Conservation (phyloP, 495 filamentous ascomycete genomes). For the Trichoderma asperelloides region DNA sequence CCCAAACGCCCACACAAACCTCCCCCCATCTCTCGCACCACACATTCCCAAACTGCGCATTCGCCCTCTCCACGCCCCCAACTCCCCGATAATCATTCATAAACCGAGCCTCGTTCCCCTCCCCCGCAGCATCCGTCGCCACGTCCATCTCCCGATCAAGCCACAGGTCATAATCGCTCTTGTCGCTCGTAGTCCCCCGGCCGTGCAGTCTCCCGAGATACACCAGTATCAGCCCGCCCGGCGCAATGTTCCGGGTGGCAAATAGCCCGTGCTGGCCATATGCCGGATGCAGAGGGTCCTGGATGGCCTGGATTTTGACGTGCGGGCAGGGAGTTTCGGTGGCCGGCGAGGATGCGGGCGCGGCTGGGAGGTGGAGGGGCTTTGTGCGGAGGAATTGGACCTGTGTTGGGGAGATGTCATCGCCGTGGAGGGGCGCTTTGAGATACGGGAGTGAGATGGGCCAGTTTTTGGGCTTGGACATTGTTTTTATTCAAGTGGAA, state of each 20-base stretch:
- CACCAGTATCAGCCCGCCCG: conserved; percentile 51
- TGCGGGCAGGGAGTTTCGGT: conserved; percentile 33
- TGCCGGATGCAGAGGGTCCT: conserved; percentile 49
- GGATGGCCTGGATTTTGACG: conserved; percentile 48
- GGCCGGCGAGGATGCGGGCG: conserved; percentile 23
- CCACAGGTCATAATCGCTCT: conserved; percentile 59
- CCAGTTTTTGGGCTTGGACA: conserved; percentile 47
- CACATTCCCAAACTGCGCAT: conserved; percentile 52
- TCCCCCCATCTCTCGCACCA: conserved; percentile 38
- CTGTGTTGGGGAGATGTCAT: conserved; percentile 30
- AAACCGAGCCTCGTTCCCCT: conserved; percentile 63
- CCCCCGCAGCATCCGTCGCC: conserved; percentile 51
- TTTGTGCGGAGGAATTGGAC: conserved; percentile 26
- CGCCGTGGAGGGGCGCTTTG: conserved; percentile 39
- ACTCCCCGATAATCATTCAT: conserved; percentile 69
- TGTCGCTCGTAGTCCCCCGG: conserved; percentile 24
- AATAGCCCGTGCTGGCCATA: conserved; percentile 57
- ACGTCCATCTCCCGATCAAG: conserved; percentile 49
- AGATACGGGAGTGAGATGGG: conserved; percentile 47
- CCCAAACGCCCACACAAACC: conserved; percentile 53
- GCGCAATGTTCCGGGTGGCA: conserved; percentile 45
- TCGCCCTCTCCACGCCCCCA: conserved; percentile 29
- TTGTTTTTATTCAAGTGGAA: neutral
- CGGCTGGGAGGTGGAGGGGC: conserved; percentile 22
- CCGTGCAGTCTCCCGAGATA: conserved; percentile 57